Base-by-base conservation (phyloP, 2,329 filamentous ascomycete species). In the Fusarium nodosum region DNA sequence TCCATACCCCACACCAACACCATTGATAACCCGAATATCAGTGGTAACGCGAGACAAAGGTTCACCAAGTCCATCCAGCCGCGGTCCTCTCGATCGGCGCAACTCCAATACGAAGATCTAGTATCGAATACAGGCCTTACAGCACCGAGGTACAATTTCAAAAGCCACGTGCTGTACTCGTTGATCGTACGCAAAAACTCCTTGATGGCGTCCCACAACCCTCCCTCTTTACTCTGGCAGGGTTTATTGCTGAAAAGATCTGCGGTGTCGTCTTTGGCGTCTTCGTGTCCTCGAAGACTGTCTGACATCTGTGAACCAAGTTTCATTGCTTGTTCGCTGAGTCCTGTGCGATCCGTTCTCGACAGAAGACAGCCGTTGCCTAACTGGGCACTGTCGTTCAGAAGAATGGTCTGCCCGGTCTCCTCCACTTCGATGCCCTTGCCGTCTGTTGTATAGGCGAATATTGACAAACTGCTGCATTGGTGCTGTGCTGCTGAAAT, bases 81-180 rank as follows among this genome's bases (percentile, higher is more conserved):
- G 33, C 64, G 56, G 44, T 75, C 59, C 22, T 73, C 56, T 34
- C 58, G 72, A 18, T 63, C 66, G 28, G 73, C 68, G 38, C 73
- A 66, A 55, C 68, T 56, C 78, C 81, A 79, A 56, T 79, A 74
- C 33, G 76, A 72, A 30, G 82, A 83, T 4, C 75, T 67, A 10
- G 69, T 65, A 69, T 82, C 72, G 60, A 84, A 81, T 15, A 82
- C 79, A 3, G 81, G 82, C 50, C 71, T 71, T 18, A 83, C 76
- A 15, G 78, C 62, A 41, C 56, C 60, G 79, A 76, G 82, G 71
- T 82, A 83, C 30, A 76, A 44, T n/a, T 33, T 56, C 30, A 76
- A 38, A 34, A 77, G 30, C 41, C 68, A 64, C 18, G 57, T 54
- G 31, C 22, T 36, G 31, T 64, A 58, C 26, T 13, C 33, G 24